These are phyloP conservation scores for Phytophthora pluvialis DNA, from an alignment of 352 stramenopile species.

Conservation along the genomic window DNA sequence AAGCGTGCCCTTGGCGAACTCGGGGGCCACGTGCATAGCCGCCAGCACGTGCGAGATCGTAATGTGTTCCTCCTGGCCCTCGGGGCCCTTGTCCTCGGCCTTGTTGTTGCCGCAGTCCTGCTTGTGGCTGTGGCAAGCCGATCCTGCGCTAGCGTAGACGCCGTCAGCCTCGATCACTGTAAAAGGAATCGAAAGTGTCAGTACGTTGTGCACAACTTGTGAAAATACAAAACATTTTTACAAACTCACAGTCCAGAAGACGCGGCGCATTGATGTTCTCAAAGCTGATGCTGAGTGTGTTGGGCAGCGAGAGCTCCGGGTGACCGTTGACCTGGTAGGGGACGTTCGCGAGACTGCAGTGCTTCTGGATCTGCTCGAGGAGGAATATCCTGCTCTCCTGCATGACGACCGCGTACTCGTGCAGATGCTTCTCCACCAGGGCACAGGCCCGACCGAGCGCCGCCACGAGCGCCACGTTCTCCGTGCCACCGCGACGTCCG, in stretches of 20 bases:
- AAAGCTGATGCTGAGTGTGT: conserved; percentile 97
- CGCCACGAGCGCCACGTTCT: conserved; percentile 96
- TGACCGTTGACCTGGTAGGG: conserved; percentile 89
- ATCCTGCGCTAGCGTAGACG: conserved; percentile 93
- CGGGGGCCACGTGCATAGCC: conserved; percentile 91
- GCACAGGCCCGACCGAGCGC: conserved; percentile 91
- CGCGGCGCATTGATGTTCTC: conserved; percentile 79
- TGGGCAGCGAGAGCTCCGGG: conserved; percentile 87
- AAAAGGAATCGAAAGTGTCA: not conserved
- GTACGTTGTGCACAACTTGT: not conserved
- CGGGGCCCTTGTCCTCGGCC: conserved; percentile 2
- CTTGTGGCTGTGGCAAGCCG: conserved; percentile 92
- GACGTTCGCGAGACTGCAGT: conserved; percentile 51
- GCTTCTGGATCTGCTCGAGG: conserved; percentile 58
- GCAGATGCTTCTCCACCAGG: conserved; percentile 73
- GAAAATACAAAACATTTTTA: not conserved
- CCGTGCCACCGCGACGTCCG: conserved; percentile 93
- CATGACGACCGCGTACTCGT: conserved; percentile 76
- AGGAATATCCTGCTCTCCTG: conserved; percentile 59
- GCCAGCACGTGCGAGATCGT: conserved; percentile 91
- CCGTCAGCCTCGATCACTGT: conserved; percentile 78
- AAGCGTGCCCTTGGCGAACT: conserved; percentile 94
- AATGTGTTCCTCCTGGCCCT: conserved; percentile 41
- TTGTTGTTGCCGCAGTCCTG: conserved; percentile 32
- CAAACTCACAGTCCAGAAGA: conserved; percentile 78